phyloP scores from a whole-genome alignment of 257 asterid genomes.

The Capsicum baccatum region DNA sequence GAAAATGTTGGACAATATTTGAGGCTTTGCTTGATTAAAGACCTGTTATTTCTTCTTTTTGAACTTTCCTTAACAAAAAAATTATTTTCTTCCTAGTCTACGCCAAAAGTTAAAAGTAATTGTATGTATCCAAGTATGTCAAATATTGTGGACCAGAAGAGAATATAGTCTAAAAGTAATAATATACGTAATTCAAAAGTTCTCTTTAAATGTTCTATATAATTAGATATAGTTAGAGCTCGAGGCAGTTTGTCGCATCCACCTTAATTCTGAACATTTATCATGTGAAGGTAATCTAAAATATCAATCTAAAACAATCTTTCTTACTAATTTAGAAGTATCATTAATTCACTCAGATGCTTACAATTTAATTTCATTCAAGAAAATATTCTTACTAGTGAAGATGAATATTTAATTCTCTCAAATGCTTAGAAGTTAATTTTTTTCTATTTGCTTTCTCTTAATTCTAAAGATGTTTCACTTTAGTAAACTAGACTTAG shows the following conservation, averaged over 20 bases:
- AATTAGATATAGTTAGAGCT: background rate
- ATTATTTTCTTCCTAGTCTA: background rate
- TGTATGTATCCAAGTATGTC: background rate
- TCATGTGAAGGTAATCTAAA: background rate
- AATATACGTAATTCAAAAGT: background rate
- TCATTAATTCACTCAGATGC: background rate
- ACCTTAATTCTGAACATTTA: background rate
- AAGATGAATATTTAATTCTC: no score
- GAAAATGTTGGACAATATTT: background rate
- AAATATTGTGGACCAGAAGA: background rate
- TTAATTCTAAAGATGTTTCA: background rate
- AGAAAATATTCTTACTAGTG: background rate
- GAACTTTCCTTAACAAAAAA: background rate
- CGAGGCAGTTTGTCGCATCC: background rate
- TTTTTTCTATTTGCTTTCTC: background rate
- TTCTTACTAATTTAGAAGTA: background rate
- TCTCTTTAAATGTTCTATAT: background rate
- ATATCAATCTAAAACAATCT: background rate
- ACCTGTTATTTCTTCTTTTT: background rate
- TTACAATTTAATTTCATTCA: background rate
- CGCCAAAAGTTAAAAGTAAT: background rate
- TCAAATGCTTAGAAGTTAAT: no score
- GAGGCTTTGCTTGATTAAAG: background rate
- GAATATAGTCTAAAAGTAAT: background rate
- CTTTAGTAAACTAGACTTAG: background rate